phyloP scores from a whole-genome alignment of 768 basidiomycete genomes.

The Boletus reticulatus region DNA sequence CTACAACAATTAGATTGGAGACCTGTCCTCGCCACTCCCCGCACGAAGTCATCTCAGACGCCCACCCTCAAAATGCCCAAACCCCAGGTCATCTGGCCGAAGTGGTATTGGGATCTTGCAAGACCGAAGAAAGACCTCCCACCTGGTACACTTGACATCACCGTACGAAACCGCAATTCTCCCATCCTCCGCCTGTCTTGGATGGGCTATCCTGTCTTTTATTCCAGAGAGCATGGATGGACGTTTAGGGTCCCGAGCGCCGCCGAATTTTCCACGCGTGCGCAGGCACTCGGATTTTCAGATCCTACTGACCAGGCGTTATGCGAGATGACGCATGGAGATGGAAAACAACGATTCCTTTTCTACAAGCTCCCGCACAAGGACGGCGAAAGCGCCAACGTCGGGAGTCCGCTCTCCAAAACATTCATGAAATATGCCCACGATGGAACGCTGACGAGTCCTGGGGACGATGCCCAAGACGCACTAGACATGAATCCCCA shows the following conservation, averaged over 20 bases:
- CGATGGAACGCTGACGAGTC: conserved; percentile 83
- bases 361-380: conserved; percentile 97
- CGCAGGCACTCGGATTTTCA: conserved; percentile 52
- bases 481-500: conserved; percentile 91
- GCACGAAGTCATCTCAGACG: not conserved
- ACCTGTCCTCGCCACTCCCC: conserved; percentile 17
- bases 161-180: conserved; percentile 76
- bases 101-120: conserved; percentile 94
- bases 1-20: conserved; percentile 70
- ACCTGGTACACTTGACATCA: conserved; percentile 80
- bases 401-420: conserved; percentile 90
- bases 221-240: conserved; percentile 91
- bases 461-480: conserved; percentile 74
- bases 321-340: conserved; percentile 41
- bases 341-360: conserved; percentile 41
- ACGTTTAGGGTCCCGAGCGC: conserved; percentile 70
- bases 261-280: conserved; percentile 44
- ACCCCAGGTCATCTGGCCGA: conserved; percentile 74
- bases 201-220: conserved; percentile 81
- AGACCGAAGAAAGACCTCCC: conserved; percentile 65
- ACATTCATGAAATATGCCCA: conserved; percentile 86
- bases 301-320: conserved; percentile 62
- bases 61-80: conserved; percentile 26
- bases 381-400: conserved; percentile 91
- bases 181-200: conserved; percentile 87